These are phyloP conservation scores for Colletotrichum tanaceti DNA, from an alignment of 2,329 filamentous ascomycete species.

Conservation along the genomic window DNA sequence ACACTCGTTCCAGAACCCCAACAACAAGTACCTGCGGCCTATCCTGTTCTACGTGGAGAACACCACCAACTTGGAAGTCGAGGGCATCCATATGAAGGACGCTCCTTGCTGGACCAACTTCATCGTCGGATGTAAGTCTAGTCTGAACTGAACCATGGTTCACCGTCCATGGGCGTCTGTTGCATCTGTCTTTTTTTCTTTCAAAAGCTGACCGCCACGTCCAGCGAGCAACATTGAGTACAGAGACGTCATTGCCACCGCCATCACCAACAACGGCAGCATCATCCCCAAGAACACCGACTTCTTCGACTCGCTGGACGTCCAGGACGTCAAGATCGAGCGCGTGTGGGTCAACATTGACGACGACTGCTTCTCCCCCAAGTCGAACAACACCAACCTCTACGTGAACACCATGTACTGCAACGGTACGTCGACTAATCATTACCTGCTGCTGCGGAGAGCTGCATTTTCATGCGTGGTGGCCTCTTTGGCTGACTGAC, in stretches of 20 bases:
- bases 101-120: conserved; percentile 75
- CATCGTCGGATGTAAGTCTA: conserved; percentile 61
- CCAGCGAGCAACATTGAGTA: conserved; percentile 64
- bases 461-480: too few relatives aligned
- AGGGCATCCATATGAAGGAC: conserved; percentile 70
- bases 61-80: conserved; percentile 67
- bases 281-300: conserved; percentile 69
- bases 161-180: too few relatives aligned
- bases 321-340: conserved; percentile 63
- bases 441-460: too few relatives aligned
- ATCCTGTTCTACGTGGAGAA: conserved; percentile 73
- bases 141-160: too few relatives aligned
- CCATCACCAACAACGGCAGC: conserved; percentile 58
- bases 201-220: too few relatives aligned
- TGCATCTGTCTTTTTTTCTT: too few relatives aligned
- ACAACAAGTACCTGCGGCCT: conserved; percentile 68
- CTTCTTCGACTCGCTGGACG: conserved; percentile 70
- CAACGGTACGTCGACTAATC: conserved; percentile 63
- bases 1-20: conserved; percentile 57
- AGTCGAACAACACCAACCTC: conserved; percentile 68
- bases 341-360: conserved; percentile 64
- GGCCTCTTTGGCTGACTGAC: too few relatives aligned
- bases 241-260: conserved; percentile 65
- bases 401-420: conserved; percentile 71
- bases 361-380: conserved; percentile 72